Conservation (phyloP, 352 stramenopile species). For the Phytophthora pini region DNA sequence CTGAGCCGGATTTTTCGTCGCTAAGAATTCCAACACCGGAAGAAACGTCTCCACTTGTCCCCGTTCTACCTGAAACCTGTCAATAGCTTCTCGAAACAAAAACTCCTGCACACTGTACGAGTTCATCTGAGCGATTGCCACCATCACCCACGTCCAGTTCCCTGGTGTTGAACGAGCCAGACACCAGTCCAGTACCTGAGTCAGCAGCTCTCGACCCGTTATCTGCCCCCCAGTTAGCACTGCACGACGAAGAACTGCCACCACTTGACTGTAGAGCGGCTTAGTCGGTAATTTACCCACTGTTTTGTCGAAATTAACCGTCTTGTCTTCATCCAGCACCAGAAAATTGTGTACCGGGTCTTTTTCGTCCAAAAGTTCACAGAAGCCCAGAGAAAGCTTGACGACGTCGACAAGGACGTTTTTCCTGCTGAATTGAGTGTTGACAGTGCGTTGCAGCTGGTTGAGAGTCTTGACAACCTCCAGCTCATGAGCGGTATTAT, state of each 20-base stretch:
- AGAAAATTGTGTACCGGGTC: slow-evolving; percentile 42
- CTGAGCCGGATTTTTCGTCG: slow-evolving; percentile 44
- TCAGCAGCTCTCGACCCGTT: slow-evolving; percentile 23
- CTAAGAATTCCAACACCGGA: slow-evolving; percentile 50
- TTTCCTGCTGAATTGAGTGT: slow-evolving; percentile 35
- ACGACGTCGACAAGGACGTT: slow-evolving; percentile 49
- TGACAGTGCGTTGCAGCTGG: slow-evolving; percentile 47
- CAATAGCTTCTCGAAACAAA: slow-evolving; percentile 45
- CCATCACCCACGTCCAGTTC: slow-evolving; percentile 63
- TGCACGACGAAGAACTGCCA: slow-evolving; percentile 46
- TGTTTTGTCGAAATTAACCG: slow-evolving; percentile 44
- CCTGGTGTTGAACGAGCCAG: slow-evolving; percentile 24
- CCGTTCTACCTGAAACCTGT: slow-evolving; percentile 7
- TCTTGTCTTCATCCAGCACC: slow-evolving; percentile 14
- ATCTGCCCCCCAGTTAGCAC: slow-evolving; percentile 40
- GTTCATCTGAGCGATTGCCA: slow-evolving; percentile 52
- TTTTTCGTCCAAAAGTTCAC: slow-evolving; percentile 46
- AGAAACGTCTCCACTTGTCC: slow-evolving; percentile 22
- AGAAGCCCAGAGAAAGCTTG: slow-evolving; percentile 51
- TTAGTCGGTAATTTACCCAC: slow-evolving; percentile 47
- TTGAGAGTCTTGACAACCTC: slow-evolving; percentile 51
- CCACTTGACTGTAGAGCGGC: slow-evolving; percentile 54
- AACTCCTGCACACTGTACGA: slow-evolving; percentile 55
- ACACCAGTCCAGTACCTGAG: slow-evolving; percentile 61
- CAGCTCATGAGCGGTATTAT: slow-evolving; percentile 12